A percentile compares a stretch with the other conserved stretches of the same genome.
These are phyloP conservation scores for Botrytis pseudocinerea DNA, from an alignment of 2,329 filamentous ascomycete species.

Conservation along the genomic window DNA sequence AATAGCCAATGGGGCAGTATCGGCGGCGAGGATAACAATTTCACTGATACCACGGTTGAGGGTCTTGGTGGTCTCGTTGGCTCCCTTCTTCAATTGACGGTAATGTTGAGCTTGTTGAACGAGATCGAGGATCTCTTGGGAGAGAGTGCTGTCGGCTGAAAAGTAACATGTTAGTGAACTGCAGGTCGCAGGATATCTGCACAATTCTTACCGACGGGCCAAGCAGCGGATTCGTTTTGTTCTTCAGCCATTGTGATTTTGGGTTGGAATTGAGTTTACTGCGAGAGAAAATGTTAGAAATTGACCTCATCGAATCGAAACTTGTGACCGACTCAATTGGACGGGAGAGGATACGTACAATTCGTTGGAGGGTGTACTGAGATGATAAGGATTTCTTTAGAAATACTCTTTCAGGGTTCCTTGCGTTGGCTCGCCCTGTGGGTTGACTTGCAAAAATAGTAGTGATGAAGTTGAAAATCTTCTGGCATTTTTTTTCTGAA, in stretches of 20 bases:
- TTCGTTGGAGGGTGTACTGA: constrained; percentile 14
- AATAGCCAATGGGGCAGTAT: constrained; percentile 84
- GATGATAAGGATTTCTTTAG: constrained; percentile 8
- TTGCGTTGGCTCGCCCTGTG: constrained; percentile 62
- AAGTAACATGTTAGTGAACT: constrained; percentile 47
- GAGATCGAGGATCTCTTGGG: constrained; percentile 80
- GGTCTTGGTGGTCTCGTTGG: constrained; percentile 84
- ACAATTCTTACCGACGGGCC: constrained; percentile 24
- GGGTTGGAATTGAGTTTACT: constrained; percentile 24
- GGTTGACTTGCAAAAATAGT: constrained; percentile 26
- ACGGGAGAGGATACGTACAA: constrained; percentile 11
- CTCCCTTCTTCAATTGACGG: constrained; percentile 84
- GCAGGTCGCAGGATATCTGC: constrained; percentile 49
- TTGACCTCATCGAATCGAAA: background rate
- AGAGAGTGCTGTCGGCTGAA: constrained; percentile 69
- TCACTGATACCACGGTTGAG: constrained; percentile 89
- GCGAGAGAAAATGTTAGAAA: constrained; percentile 1
- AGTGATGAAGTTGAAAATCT: constrained; percentile 20
- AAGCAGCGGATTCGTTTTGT: constrained; percentile 41
- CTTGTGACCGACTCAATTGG: background rate
- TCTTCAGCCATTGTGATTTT: constrained; percentile 39
- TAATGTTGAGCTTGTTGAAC: constrained; percentile 61
- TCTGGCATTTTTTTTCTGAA: constrained; percentile 9
- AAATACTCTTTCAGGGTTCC: constrained; percentile 52
- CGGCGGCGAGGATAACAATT: constrained; percentile 84